Conservation (phyloP, 2,329 filamentous ascomycete species). For the Colletotrichum trifolii region DNA sequence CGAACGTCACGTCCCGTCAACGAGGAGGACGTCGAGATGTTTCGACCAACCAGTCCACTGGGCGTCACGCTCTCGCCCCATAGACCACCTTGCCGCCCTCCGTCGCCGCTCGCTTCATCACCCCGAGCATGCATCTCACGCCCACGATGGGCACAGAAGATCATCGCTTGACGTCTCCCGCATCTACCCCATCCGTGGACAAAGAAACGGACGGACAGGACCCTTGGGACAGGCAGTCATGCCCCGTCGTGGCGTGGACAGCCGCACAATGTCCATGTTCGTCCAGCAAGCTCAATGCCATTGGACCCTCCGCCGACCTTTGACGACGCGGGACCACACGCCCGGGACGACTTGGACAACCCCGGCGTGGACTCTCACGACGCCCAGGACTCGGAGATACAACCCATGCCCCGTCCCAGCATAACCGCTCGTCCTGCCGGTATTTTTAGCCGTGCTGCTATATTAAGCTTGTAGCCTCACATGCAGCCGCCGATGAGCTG, state of each 20-base stretch:
- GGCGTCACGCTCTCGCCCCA: slow-evolving; percentile 32
- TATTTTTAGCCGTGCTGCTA: slow-evolving; percentile 52
- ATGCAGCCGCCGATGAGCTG: slow-evolving; percentile 48
- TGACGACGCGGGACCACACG: slow-evolving; percentile 13
- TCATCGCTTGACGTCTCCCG: slow-evolving; percentile 20
- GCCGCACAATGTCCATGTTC: slow-evolving; percentile 10
- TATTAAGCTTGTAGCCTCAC: slow-evolving; percentile 50
- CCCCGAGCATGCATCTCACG: not conserved
- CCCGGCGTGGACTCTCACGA: not conserved
- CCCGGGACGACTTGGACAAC: slow-evolving; percentile 10
- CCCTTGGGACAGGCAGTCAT: slow-evolving; percentile 14
- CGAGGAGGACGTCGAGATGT: not conserved
- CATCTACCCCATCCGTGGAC: slow-evolving; percentile 25
- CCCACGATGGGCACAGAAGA: slow-evolving; percentile 23
- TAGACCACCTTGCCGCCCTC: not conserved
- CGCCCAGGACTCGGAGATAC: slow-evolving; percentile 2
- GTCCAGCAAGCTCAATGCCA: slow-evolving; percentile 5
- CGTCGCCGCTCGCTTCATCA: not conserved
- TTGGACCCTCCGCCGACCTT: slow-evolving; percentile 1
- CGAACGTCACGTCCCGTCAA: not conserved
- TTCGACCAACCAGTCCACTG: not conserved
- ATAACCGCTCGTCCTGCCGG: slow-evolving; percentile 30
- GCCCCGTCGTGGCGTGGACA: slow-evolving; percentile 17
- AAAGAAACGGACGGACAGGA: slow-evolving; percentile 1
- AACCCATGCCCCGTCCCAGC: slow-evolving; percentile 20